Percentiles rank a stretch among this genome's conserved stretches.
phyloP scores from a whole-genome alignment of 108 stramenopile genomes.

The Parmales sp. region DNA sequence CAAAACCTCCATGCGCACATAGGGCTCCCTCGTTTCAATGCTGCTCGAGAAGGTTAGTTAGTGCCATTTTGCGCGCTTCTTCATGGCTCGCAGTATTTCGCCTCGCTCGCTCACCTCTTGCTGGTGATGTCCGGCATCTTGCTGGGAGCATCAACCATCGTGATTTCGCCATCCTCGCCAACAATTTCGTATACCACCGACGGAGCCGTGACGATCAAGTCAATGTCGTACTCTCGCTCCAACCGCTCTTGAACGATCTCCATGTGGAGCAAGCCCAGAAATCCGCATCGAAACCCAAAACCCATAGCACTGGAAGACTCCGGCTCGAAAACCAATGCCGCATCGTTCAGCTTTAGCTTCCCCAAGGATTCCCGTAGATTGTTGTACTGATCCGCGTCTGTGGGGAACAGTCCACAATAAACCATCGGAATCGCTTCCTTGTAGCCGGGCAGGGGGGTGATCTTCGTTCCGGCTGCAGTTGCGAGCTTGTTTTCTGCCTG shows the following conservation, averaged over 20 bases:
- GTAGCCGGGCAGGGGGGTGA: constrained; percentile 65
- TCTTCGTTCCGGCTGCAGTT: constrained; percentile 21
- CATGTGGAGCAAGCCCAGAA: constrained; percentile 96
- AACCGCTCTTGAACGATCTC: constrained; percentile 95
- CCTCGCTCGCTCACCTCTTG: constrained; percentile 47
- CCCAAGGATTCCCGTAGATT: constrained; percentile 74
- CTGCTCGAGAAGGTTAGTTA: too few species aligned
- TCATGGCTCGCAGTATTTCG: too few species aligned
- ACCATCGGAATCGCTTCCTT: constrained; percentile 85
- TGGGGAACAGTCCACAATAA: constrained; percentile 87
- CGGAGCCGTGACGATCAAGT: constrained; percentile 95
- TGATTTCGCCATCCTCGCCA: constrained; percentile 34
- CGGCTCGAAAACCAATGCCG: constrained; percentile 68
- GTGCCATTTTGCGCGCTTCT: too few species aligned
- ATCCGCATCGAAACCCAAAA: constrained; percentile 40
- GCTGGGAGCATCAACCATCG: constrained; percentile 71
- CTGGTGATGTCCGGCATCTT: constrained; percentile 97
- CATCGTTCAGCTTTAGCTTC: constrained; percentile 88
- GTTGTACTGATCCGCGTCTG: constrained; percentile 89
- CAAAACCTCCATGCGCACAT: constrained; percentile 74
- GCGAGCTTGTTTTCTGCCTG: constrained; percentile 59
- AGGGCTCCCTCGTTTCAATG: constrained; percentile 75
- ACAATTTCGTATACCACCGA: constrained; percentile 84
- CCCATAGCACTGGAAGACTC: constrained; percentile 74
- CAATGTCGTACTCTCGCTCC: constrained; percentile 81